phyloP scores from a whole-genome alignment of 306 rosid genomes.

The Cyclanthera cordifolia region DNA sequence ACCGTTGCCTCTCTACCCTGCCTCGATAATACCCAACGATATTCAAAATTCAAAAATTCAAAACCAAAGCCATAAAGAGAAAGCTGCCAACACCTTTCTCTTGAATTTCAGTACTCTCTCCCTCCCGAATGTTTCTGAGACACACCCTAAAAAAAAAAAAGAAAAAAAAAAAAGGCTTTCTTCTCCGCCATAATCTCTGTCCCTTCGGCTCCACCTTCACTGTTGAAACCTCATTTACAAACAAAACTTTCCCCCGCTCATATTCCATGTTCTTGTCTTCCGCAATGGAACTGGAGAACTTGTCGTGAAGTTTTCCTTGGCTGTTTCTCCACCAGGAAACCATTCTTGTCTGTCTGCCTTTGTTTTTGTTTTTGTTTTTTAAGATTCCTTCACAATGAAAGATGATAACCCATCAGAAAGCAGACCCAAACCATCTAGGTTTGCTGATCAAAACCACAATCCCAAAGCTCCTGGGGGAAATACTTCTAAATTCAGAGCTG shows the following conservation, averaged over 20 bases:
- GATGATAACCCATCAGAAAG: constrained; percentile 67
- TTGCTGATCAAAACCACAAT: constrained; percentile 65
- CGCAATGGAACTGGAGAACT: not conserved
- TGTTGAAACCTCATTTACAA: not conserved
- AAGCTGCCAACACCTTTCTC: constrained; percentile 35
- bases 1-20: constrained; percentile 19
- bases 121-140: constrained; percentile 3
- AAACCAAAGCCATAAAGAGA: constrained; percentile 23
- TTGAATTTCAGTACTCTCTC: not conserved
- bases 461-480: constrained; percentile 44
- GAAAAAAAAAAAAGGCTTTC: not conserved
- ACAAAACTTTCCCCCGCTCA: not conserved
- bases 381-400: constrained; percentile 37
- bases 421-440: constrained; percentile 41
- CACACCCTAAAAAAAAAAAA: too few relatives aligned
- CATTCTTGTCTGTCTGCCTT: not conserved
- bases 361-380: not conserved
- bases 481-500: constrained; percentile 45
- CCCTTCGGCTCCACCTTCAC: not conserved
- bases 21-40: constrained; percentile 20
- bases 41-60: constrained; percentile 78
- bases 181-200: not conserved
- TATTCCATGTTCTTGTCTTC: not conserved
- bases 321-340: not conserved
- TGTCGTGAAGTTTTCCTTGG: not conserved